Conservation (phyloP, 495 filamentous ascomycete species). For the Penicillium arizonense region DNA sequence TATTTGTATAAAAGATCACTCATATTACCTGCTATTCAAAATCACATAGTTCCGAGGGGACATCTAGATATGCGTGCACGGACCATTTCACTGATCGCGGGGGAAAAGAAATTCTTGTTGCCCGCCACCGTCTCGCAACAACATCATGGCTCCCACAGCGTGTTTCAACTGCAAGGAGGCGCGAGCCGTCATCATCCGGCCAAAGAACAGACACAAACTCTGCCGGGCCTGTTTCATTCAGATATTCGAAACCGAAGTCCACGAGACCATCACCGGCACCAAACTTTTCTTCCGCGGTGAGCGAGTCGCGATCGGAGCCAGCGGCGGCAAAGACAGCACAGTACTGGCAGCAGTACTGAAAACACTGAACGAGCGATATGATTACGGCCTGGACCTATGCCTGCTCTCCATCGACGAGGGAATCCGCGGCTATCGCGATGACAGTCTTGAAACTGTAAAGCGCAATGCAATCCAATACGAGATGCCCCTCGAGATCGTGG, state of each 20-base stretch:
- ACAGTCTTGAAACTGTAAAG: slow-evolving; percentile 94
- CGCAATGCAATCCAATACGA: slow-evolving; percentile 85
- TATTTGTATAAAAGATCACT: too few species aligned
- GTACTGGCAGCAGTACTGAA: slow-evolving; percentile 93
- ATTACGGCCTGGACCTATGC: slow-evolving; percentile 82
- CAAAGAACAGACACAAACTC: slow-evolving; percentile 89
- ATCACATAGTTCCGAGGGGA: not conserved
- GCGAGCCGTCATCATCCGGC: slow-evolving; percentile 85
- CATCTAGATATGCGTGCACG: slow-evolving; percentile 5
- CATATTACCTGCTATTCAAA: too few species aligned
- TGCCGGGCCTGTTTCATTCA: slow-evolving; percentile 84
- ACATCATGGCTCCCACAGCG: slow-evolving; percentile 54
- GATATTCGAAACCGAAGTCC: slow-evolving; percentile 89
- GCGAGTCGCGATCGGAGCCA: slow-evolving; percentile 90
- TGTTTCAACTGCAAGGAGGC: slow-evolving; percentile 75
- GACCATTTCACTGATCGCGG: slow-evolving; percentile 8
- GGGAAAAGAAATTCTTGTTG: slow-evolving; percentile 24
- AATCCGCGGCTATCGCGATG: slow-evolving; percentile 94
- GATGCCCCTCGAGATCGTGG: slow-evolving; percentile 86
- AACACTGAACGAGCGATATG: slow-evolving; percentile 85
- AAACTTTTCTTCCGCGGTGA: slow-evolving; percentile 81
- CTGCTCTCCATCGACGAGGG: slow-evolving; percentile 94
- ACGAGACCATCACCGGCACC: slow-evolving; percentile 81
- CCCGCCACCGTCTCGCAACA: slow-evolving; percentile 9
- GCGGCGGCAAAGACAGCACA: slow-evolving; percentile 96